Conservation (phyloP, 805 yeast species). For the Nakazawaea siamensis region DNA sequence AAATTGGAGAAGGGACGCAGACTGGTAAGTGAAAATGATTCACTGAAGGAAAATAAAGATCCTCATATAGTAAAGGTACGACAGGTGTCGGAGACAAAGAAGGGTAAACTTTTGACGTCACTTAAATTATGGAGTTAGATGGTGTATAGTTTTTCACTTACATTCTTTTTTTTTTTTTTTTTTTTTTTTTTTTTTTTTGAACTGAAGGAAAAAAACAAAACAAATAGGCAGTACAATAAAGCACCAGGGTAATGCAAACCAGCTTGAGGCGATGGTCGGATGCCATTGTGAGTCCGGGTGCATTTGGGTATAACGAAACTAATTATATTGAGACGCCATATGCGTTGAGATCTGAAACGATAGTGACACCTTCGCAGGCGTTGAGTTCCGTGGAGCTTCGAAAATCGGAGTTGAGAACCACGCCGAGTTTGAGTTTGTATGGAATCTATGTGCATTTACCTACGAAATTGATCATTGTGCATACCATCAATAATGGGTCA, state of each 20-base stretch:
- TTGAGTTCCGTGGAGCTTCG: neutral
- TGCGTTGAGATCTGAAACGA: constrained; percentile 7
- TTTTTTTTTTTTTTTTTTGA: constrained; percentile 1
- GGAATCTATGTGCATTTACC: constrained; percentile 9
- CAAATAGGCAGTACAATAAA: no score
- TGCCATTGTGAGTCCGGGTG: no score
- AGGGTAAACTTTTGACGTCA: no score
- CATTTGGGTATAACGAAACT: constrained; percentile 1
- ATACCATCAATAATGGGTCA: constrained; percentile 6
- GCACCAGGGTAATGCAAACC: no score
- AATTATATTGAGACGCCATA: constrained; percentile 7
- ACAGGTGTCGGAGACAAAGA: no score
- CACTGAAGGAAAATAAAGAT: no score
- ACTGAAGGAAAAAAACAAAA: no score
- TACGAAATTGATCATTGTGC: constrained; percentile 3
- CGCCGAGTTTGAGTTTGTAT: constrained; percentile 2
- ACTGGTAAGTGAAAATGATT: neutral
- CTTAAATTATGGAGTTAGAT: no score
- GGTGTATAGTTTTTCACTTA: neutral
- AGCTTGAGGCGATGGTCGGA: no score
- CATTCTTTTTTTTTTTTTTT: neutral
- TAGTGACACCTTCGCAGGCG: neutral
- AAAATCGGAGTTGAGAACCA: constrained; percentile 4
- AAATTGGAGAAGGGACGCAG: constrained; percentile 1
- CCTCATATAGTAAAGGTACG: no score